These are phyloP conservation scores for Nicotiana paniculata DNA, from an alignment of 257 asterid genomes.

Conservation along the genomic window DNA sequence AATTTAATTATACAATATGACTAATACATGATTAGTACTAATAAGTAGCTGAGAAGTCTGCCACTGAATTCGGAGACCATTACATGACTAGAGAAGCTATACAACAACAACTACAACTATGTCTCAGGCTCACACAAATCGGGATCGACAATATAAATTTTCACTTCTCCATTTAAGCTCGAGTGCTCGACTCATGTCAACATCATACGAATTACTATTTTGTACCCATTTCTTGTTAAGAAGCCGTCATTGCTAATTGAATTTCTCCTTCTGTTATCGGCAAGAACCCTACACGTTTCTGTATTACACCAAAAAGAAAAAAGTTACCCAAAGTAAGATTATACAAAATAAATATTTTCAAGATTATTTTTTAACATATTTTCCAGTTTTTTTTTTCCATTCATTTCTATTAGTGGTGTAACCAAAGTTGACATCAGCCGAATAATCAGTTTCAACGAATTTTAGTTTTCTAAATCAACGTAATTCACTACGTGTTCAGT, in stretches of 20 bases:
- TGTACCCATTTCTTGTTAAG: conserved; percentile 2
- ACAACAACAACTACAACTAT: too few species aligned
- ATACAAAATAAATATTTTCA: neutral
- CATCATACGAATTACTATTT: neutral
- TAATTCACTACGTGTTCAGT: too few species aligned
- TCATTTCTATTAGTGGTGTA: neutral
- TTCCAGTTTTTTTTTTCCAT: too few species aligned
- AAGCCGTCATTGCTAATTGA: conserved; percentile 43
- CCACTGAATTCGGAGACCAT: too few species aligned
- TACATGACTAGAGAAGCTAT: too few species aligned
- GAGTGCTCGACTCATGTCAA: too few species aligned
- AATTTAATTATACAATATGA: neutral
- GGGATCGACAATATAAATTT: too few species aligned
- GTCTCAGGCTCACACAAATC: too few species aligned
- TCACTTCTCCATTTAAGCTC: too few species aligned
- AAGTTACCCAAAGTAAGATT: neutral
- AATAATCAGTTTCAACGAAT: neutral
- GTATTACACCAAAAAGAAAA: conserved; percentile 19
- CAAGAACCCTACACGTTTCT: conserved; percentile 83
- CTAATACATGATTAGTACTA: too few species aligned
- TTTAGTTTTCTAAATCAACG: neutral
- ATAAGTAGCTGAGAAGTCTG: too few species aligned
- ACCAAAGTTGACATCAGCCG: neutral
- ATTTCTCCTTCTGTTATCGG: conserved; percentile 67
- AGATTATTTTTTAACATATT: neutral